phyloP scores from a whole-genome alignment of 305 asterid genomes.

The Fraxinus sp. region DNA sequence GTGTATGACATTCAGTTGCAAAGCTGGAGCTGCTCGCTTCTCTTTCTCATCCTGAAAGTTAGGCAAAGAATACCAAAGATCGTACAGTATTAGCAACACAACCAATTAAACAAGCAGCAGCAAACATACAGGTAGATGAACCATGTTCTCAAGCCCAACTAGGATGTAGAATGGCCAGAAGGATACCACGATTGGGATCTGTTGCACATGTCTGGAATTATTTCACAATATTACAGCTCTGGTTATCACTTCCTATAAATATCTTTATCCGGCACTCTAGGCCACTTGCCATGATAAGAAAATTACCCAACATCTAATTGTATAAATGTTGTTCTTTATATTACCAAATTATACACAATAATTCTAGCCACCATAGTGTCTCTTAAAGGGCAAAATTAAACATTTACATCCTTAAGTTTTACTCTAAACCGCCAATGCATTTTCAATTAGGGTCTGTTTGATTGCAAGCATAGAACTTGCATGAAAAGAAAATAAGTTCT shows the following conservation, averaged over 20 bases:
- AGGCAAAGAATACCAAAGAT: conserved; percentile 25
- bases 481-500: background rate
- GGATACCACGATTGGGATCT: background rate
- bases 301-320: background rate
- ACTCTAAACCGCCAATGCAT: background rate
- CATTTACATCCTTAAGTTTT: background rate
- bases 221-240: background rate
- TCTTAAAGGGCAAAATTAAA: background rate
- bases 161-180: conserved; percentile 10
- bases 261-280: conserved; percentile 8
- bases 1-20: conserved; percentile 65
- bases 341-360: background rate
- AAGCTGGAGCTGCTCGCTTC: conserved; percentile 68
- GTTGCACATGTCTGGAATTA: conserved; percentile 17
- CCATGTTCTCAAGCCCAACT: conserved; percentile 15
- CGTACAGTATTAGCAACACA: conserved; percentile 9
- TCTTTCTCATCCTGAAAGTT: conserved; percentile 77
- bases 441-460: background rate
- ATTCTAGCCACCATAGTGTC: background rate
- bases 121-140: conserved; percentile 16
- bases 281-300: background rate
- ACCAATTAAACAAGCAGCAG: conserved; percentile 15
- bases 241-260: conserved; percentile 17
- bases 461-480: background rate
- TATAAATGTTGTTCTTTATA: background rate